Base-by-base conservation (phyloP, 78 protist species). In the Diacronema lutheri region DNA sequence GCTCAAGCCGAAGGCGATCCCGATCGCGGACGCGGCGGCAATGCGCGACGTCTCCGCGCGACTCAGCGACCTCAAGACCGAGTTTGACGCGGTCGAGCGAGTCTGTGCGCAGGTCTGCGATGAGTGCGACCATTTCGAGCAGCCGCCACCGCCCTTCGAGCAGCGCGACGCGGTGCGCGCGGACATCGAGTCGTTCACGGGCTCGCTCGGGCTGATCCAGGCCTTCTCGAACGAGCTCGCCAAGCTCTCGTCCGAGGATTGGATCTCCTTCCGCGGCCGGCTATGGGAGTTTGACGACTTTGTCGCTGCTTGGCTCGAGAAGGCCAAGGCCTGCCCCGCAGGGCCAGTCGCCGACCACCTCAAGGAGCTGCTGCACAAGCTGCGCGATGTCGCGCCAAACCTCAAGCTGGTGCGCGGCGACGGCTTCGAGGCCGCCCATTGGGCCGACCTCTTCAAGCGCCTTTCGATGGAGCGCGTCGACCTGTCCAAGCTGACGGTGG, bases 381-480 rank as follows among this genome's bases (percentile, higher is more conserved):
- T 41, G 86, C 33, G 38, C 13, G 41, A 68, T 25, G n/a, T 50
- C 37, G 56, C 57, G 44, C 86, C 87, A 26, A 25, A 38, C 29
- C 74, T 92, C 55, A 68, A 65, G 81, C 62, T 57, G 40, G 81
- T 87, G 23, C 81, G 92, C 25, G 97, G 97, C 35, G 97, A 95
- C 38, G 89, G 37, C 57, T 86, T 91, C 40, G 86, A 92, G 37
- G n/a, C 55, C 11, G 93, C 84, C n/a, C 97, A 95, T 88, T 95
- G 97, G 97, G 25, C 7, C 26, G 62, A 78, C 61, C 78, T 94
- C 64, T 91, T 89, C 88, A 12, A 46, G 4, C 1, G 84, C 38
- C 35, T 95, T 33, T n/a, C n/a, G n/a, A 0, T 94, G 14, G 55
- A 84, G 46, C 40, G 58, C 79, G 33, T 77, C 20, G 0, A 12